Evolutionary conservation across 2,329 filamentous ascomycete genomes (phyloP).

Genomic region (Chalara sp.): DNA sequence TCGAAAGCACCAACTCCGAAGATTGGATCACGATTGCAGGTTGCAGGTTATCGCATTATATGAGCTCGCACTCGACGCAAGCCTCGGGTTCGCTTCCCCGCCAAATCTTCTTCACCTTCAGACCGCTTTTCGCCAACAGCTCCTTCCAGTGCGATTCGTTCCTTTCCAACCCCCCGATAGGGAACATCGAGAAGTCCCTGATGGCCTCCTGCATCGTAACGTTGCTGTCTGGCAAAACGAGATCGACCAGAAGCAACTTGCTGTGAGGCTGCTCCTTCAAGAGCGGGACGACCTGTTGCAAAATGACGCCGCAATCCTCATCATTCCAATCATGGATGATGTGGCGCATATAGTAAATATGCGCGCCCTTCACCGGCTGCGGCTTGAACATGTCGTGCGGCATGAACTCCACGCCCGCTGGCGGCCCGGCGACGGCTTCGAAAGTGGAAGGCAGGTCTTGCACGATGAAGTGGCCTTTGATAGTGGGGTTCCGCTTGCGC

Average conservation of each 20-base stretch:
- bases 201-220: constrained; percentile 17
- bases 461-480: constrained; percentile 17
- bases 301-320: constrained; percentile 11
- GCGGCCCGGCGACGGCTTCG: constrained; percentile 8
- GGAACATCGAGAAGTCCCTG: constrained; percentile 18
- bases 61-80: not conserved
- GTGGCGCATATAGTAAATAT: constrained; percentile 16
- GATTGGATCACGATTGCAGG: too few relatives aligned
- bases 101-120: constrained; percentile 20
- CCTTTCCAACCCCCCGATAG: constrained; percentile 17
- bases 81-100: constrained; percentile 12
- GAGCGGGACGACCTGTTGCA: constrained; percentile 12
- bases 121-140: constrained; percentile 15
- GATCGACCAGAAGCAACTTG: constrained; percentile 17
- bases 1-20: too few relatives aligned
- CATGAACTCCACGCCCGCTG: constrained; percentile 24
- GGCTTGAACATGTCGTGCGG: constrained; percentile 24
- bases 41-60: not conserved
- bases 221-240: constrained; percentile 17
- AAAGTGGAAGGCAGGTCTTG: constrained; percentile 18
- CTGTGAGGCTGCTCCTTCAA: constrained; percentile 14
- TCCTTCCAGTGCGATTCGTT: constrained; percentile 16
- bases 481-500: constrained; percentile 10
- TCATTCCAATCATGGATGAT: constrained; percentile 20
- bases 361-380: constrained; percentile 14